A percentile compares a stretch with the other conserved stretches of the same genome.
Conservation (phyloP, 352 stramenopile species). For the Globisporangium perplexum region DNA sequence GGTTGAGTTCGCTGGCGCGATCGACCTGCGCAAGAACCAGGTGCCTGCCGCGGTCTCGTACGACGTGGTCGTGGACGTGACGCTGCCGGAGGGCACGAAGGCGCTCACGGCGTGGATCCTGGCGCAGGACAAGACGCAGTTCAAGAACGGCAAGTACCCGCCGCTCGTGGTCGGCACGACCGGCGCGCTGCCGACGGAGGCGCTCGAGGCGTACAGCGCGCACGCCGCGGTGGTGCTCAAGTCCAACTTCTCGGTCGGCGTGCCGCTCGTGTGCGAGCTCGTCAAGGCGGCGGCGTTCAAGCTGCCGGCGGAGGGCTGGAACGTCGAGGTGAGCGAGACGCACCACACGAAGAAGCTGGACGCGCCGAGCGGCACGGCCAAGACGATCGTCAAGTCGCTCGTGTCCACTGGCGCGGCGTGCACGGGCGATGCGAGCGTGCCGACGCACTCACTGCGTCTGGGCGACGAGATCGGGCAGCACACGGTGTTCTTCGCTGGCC, state of each 20-base stretch:
- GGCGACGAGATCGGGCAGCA: constrained; percentile 81
- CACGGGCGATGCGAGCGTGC: constrained; percentile 30
- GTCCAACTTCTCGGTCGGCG: constrained; percentile 83
- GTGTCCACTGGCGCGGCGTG: constrained; percentile 48
- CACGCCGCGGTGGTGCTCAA: constrained; percentile 60
- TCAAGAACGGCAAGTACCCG: constrained; percentile 67
- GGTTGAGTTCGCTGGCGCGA: constrained; percentile 44
- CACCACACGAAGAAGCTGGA: constrained; percentile 88
- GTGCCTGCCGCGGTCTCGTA: constrained; percentile 33
- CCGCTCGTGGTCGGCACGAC: constrained; percentile 77
- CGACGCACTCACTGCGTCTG: constrained; percentile 66
- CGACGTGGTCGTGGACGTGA: constrained; percentile 79
- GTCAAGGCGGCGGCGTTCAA: constrained; percentile 71
- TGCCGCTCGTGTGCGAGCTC: constrained; percentile 71
- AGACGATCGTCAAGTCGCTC: constrained; percentile 71
- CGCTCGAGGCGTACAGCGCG: constrained; percentile 58
- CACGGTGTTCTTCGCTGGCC: constrained; percentile 74
- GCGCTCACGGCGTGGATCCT: constrained; percentile 52
- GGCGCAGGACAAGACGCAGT: constrained; percentile 37
- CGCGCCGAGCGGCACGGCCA: constrained; percentile 72
- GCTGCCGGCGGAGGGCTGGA: constrained; percentile 64
- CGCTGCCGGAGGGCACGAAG: constrained; percentile 63
- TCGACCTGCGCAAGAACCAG: constrained; percentile 48
- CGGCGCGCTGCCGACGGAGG: constrained; percentile 42
- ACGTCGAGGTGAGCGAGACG: constrained; percentile 77